phyloP scores from a whole-genome alignment of 139 green algal species.

The Tetradesmus lagerheimii region DNA sequence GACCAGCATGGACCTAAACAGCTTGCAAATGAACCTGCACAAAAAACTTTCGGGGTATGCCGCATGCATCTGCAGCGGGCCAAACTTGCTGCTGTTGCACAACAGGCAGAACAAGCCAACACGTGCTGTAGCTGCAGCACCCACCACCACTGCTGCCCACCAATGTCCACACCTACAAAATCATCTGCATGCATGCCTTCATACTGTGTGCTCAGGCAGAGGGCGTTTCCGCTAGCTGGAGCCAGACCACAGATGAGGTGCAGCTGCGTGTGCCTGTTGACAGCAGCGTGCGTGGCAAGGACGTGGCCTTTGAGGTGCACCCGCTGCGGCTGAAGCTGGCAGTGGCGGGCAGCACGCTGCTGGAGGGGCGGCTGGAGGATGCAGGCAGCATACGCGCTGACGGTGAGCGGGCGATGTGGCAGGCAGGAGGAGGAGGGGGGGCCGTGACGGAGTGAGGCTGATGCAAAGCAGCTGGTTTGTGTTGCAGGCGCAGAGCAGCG shows the following conservation, averaged over 20 bases:
- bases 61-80: too few species aligned
- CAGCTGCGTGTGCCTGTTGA: conserved; percentile 52
- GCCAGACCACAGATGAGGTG: conserved; percentile 61
- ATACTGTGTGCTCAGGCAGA: conserved; percentile 25
- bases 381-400: conserved; percentile 45
- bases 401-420: too few species aligned
- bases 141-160: too few species aligned
- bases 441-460: too few species aligned
- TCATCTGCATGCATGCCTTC: neutral
- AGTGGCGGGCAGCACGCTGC: conserved; percentile 31
- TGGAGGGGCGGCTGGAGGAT: conserved; percentile 52
- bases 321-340: conserved; percentile 50
- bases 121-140: too few species aligned
- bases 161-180: neutral
- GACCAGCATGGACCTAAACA: neutral
- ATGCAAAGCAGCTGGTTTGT: neutral
- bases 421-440: neutral
- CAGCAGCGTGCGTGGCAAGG: conserved; percentile 41
- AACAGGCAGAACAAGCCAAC: too few species aligned
- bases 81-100: too few species aligned
- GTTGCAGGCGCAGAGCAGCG: neutral
- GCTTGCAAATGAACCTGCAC: too few species aligned
- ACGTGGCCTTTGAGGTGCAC: conserved; percentile 58
- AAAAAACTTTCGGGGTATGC: too few species aligned
- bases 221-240: conserved; percentile 43